Percentiles rank a stretch among this genome's conserved stretches.
Evolutionary conservation across 169 alveolate genomes (phyloP).

Genomic region (Cardiosporidium cionae): DNA sequence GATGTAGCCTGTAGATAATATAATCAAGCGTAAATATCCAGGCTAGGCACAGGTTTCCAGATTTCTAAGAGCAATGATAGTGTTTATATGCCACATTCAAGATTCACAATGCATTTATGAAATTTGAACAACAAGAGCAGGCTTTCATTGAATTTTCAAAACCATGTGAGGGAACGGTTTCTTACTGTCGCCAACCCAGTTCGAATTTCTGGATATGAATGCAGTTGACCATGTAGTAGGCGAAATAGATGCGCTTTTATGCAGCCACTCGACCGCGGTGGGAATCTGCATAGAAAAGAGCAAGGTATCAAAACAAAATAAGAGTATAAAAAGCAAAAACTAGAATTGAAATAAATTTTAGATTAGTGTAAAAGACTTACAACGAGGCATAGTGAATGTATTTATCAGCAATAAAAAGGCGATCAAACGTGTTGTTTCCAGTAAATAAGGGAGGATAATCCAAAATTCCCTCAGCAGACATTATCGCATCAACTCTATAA

Average conservation of each 20-base stretch:
- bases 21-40: too few species aligned
- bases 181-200: not conserved
- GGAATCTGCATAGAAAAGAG: too few species aligned
- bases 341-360: too few species aligned
- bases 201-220: not conserved
- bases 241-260: not conserved
- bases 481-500: conserved; percentile 34
- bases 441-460: conserved; percentile 29
- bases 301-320: too few species aligned
- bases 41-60: too few species aligned
- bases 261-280: not conserved
- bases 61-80: too few species aligned
- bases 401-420: not conserved
- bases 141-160: too few species aligned
- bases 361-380: not conserved
- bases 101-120: too few species aligned
- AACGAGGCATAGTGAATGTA: not conserved
- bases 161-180: too few species aligned
- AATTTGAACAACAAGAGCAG: too few species aligned
- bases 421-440: not conserved
- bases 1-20: not conserved
- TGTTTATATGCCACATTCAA: too few species aligned
- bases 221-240: not conserved
- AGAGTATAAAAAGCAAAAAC: too few species aligned
- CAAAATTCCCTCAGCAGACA: conserved; percentile 28